A percentile compares a stretch with the other conserved stretches of the same genome.
These are phyloP conservation scores for Apodospora peruviana DNA, from an alignment of 495 filamentous ascomycete genomes.

Conservation along the genomic window DNA sequence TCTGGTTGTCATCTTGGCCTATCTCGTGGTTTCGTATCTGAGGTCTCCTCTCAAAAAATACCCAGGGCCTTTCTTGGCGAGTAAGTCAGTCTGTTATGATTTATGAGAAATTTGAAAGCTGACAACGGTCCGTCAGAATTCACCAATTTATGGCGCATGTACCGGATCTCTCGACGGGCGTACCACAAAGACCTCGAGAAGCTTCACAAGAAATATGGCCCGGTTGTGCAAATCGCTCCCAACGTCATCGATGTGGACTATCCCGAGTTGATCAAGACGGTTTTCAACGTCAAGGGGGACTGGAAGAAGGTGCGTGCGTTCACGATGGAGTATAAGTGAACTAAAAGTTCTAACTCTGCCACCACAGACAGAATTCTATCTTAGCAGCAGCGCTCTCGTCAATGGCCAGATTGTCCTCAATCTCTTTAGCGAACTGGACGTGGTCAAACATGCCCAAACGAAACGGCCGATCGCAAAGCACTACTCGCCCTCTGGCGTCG, in stretches of 20 bases:
- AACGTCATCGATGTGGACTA: conserved; percentile 34
- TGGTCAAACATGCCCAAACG: conserved; percentile 19
- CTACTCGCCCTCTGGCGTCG: conserved; percentile 26
- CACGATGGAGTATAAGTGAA: not conserved
- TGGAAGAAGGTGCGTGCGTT: conserved; percentile 15
- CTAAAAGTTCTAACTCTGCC: not conserved
- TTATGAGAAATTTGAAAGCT: not conserved
- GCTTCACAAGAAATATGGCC: conserved; percentile 34
- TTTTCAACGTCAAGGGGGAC: conserved; percentile 15
- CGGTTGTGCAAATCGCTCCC: conserved; percentile 32
- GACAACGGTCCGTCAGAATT: conserved; percentile 6
- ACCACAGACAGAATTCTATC: conserved; percentile 30
- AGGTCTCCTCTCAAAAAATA: conserved; percentile 3
- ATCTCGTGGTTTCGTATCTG: not conserved
- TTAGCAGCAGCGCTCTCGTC: conserved; percentile 23
- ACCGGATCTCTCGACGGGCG: conserved; percentile 7
- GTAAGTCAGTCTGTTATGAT: conserved; percentile 11
- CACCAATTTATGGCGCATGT: conserved; percentile 21
- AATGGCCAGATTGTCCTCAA: conserved; percentile 32
- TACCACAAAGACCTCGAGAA: conserved; percentile 12
- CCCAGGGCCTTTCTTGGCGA: conserved; percentile 33
- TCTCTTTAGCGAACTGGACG: conserved; percentile 28
- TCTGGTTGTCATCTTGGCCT: not conserved
- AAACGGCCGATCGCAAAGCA: conserved; percentile 32
- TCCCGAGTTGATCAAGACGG: conserved; percentile 19